These are phyloP conservation scores for Flaveria floridana DNA, from an alignment of 140 eudicot genomes.

Conservation along the genomic window DNA sequence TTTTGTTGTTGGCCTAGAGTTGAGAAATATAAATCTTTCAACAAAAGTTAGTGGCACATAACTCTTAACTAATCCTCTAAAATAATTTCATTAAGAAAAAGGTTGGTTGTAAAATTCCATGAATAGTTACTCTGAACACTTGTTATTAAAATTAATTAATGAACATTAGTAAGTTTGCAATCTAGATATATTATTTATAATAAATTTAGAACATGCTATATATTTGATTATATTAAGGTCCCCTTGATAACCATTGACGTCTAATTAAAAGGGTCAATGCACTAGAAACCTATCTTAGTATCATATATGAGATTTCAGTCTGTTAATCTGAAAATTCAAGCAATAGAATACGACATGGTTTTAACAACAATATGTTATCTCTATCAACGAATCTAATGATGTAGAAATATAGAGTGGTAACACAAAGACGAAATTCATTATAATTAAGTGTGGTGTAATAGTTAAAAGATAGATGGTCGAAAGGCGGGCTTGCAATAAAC, in stretches of 20 bases:
- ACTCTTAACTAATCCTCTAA: background rate
- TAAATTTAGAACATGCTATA: background rate
- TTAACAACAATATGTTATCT: conserved; percentile 7
- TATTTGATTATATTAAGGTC: background rate
- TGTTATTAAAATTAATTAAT: background rate
- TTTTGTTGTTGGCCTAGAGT: background rate
- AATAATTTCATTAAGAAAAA: background rate
- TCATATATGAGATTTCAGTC: too few species aligned
- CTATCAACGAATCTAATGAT: conserved; percentile 27
- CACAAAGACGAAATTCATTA: conserved; percentile 11
- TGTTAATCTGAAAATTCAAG: too few species aligned
- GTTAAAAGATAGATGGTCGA: conserved; percentile 16
- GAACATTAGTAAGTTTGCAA: background rate
- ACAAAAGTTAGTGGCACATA: background rate
- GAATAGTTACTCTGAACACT: background rate
- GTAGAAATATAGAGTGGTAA: conserved; percentile 20
- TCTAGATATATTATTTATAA: background rate
- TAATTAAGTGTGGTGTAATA: conserved; percentile 6
- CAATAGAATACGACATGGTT: background rate
- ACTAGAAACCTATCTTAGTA: background rate
- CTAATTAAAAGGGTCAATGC: background rate
- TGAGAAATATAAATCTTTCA: background rate
- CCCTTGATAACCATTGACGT: background rate
- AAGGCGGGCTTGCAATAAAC: conserved; percentile 15
- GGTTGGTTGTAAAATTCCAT: background rate